phyloP scores from a whole-genome alignment of 306 rosid genomes.

The Cucurbita maxima region DNA sequence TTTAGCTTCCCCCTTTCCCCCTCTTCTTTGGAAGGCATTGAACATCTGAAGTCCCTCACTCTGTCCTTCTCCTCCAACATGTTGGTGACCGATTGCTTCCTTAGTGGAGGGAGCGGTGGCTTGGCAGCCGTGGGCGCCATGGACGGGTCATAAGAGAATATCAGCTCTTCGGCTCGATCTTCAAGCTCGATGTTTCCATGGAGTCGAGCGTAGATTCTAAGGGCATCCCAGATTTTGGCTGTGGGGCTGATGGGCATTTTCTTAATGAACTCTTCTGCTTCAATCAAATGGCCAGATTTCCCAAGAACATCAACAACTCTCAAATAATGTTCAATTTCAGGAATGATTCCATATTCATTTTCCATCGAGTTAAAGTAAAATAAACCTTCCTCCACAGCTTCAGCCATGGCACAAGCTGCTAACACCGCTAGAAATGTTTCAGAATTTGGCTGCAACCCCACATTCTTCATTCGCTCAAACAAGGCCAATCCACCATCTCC shows the following conservation, averaged over 20 bases:
- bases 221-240: slow-evolving; percentile 34
- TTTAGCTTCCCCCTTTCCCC: slow-evolving; percentile 29
- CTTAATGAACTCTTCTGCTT: slow-evolving; percentile 56
- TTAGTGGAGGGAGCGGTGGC: slow-evolving; percentile 41
- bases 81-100: slow-evolving; percentile 40
- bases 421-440: slow-evolving; percentile 41
- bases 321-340: slow-evolving; percentile 39
- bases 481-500: slow-evolving; percentile 43
- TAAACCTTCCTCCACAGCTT: slow-evolving; percentile 52
- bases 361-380: slow-evolving; percentile 32
- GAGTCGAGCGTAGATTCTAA: slow-evolving; percentile 28
- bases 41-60: slow-evolving; percentile 33
- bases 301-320: slow-evolving; percentile 43
- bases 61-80: slow-evolving; percentile 70
- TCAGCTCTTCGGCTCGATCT: slow-evolving; percentile 39
- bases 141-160: slow-evolving; percentile 33
- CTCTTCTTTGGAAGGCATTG: slow-evolving; percentile 36
- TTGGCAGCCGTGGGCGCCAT: slow-evolving; percentile 18
- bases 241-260: slow-evolving; percentile 37
- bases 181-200: slow-evolving; percentile 81
- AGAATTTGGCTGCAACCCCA: slow-evolving; percentile 28
- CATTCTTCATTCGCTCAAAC: slow-evolving; percentile 43
- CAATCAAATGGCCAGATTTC: slow-evolving; percentile 52
- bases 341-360: slow-evolving; percentile 33
- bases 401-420: slow-evolving; percentile 46